Conservation (phyloP, 768 basidiomycete species). For the Calocybe indica region DNA sequence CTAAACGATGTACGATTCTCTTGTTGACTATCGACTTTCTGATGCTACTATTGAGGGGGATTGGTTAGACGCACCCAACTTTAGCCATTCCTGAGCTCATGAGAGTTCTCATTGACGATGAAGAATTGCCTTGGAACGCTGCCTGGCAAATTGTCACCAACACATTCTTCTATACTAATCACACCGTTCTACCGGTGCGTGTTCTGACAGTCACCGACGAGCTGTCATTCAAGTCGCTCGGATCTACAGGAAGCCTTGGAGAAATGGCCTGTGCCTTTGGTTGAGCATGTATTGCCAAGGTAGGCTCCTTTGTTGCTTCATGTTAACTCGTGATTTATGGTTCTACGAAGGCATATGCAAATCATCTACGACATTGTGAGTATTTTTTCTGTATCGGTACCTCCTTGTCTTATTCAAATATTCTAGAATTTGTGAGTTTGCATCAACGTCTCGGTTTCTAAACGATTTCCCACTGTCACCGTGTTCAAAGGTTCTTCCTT, state of each 20-base stretch:
- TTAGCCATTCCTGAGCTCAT: constrained; percentile 93
- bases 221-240: neutral
- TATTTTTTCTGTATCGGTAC: constrained; percentile 6
- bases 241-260: constrained; percentile 65
- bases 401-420: neutral
- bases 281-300: constrained; percentile 82
- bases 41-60: neutral
- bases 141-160: constrained; percentile 90
- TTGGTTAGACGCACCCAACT: constrained; percentile 80
- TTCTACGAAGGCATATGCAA: constrained; percentile 64
- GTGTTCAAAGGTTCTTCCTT: constrained; percentile 47
- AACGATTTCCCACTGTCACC: neutral
- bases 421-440: constrained; percentile 44
- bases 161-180: constrained; percentile 95
- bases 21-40: neutral
- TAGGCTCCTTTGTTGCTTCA: constrained; percentile 18
- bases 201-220: too few species aligned
- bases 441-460: neutral
- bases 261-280: constrained; percentile 88
- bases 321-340: neutral
- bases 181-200: constrained; percentile 83
- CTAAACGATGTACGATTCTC: constrained; percentile 71
- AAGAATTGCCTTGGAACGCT: constrained; percentile 73
- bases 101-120: constrained; percentile 89
- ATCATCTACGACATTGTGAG: constrained; percentile 87